phyloP scores from a whole-genome alignment of 345 rosid genomes.

The Tarenaya hassleriana region DNA sequence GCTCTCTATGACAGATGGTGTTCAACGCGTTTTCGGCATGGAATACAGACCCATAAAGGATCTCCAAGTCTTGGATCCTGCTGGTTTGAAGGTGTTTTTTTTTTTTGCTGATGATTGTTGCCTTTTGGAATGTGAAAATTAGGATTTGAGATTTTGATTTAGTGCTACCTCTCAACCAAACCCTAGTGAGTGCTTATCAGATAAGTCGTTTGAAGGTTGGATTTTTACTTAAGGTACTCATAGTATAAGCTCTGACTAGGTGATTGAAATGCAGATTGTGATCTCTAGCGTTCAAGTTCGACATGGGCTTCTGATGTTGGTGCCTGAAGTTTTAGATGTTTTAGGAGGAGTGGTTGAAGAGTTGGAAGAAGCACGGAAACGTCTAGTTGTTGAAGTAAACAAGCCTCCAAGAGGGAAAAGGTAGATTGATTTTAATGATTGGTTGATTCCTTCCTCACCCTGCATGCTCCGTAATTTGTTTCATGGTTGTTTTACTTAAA shows the following conservation, averaged over 20 bases:
- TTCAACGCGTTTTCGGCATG: constrained; percentile 83
- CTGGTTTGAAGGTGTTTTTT: constrained; percentile 71
- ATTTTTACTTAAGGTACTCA: neutral
- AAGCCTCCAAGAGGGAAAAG: constrained; percentile 96
- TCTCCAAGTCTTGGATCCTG: constrained; percentile 66
- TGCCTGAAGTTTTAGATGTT: constrained; percentile 77
- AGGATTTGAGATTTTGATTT: constrained; percentile 1
- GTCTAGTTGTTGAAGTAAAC: constrained; percentile 71
- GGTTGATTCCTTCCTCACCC: neutral
- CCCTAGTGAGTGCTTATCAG: neutral
- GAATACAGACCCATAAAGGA: constrained; percentile 87
- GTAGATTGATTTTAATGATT: constrained; percentile 32
- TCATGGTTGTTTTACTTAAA: constrained; percentile 11
- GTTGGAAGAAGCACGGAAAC: constrained; percentile 63
- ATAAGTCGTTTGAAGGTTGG: neutral
- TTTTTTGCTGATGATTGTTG: neutral
- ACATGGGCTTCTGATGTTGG: constrained; percentile 76
- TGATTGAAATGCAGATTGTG: constrained; percentile 46
- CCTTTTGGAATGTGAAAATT: constrained; percentile 1
- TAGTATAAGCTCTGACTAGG: constrained; percentile 6
- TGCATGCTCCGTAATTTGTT: constrained; percentile 5
- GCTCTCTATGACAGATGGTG: constrained; percentile 86
- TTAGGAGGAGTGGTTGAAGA: constrained; percentile 80
- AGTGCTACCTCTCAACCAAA: neutral
- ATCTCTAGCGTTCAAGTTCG: constrained; percentile 68